A percentile compares a stretch with the other conserved stretches of the same genome.
These are phyloP conservation scores for Citrullus mucosospermus DNA, from an alignment of 306 rosid genomes.

Conservation along the genomic window DNA sequence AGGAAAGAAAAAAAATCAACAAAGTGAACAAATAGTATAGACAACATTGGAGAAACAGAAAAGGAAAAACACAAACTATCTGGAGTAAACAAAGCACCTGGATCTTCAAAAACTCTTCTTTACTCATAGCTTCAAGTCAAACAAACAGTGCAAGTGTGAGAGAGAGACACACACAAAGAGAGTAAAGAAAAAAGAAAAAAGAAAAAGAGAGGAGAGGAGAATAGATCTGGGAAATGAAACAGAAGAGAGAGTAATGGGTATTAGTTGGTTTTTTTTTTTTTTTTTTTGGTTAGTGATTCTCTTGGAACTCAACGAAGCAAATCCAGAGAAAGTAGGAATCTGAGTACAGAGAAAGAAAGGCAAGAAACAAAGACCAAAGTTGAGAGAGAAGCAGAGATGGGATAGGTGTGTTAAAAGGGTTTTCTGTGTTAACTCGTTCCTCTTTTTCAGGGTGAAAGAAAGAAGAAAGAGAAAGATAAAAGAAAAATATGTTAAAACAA, in stretches of 20 bases:
- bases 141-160: neutral
- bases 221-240: slow-evolving; percentile 35
- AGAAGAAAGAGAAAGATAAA: neutral
- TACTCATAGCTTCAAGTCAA: slow-evolving; percentile 37
- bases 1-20: slow-evolving; percentile 2
- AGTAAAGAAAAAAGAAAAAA: neutral
- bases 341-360: neutral
- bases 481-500: neutral
- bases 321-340: slow-evolving; percentile 13
- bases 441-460: neutral
- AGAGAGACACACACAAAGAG: neutral
- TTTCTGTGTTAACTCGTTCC: neutral
- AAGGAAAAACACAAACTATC: neutral
- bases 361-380: neutral
- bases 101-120: slow-evolving; percentile 81
- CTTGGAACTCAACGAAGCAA: slow-evolving; percentile 16
- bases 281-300: neutral
- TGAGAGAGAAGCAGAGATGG: neutral
- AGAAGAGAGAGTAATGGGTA: slow-evolving; percentile 7
- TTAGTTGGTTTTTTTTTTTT: neutral
- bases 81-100: slow-evolving; percentile 41
- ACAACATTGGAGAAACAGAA: neutral
- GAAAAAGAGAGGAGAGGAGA: neutral
- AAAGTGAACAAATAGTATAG: slow-evolving; percentile 3
- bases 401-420: neutral